Evolutionary conservation across 139 green algal genomes (phyloP).

Genomic region (Yamagishiella unicocca): DNA sequence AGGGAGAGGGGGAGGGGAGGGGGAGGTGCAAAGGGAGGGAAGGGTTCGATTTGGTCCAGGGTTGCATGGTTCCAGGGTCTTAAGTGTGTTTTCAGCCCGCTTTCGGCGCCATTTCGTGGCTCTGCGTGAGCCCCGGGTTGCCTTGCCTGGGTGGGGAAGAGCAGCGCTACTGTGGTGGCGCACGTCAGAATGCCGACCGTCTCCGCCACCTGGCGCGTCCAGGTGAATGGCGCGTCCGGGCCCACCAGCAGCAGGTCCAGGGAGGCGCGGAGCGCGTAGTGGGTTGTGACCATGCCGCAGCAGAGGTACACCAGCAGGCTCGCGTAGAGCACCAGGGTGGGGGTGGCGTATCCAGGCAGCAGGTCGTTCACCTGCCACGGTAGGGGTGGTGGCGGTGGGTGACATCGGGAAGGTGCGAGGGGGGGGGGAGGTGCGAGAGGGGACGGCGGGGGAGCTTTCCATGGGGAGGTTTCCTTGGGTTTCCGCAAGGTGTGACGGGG

Average conservation of each 20-base stretch:
- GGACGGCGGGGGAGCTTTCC: background rate
- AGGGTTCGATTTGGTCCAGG: no score
- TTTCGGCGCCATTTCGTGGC: no score
- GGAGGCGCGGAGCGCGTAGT: slow-evolving; percentile 68
- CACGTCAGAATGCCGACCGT: slow-evolving; percentile 56
- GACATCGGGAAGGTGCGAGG: background rate
- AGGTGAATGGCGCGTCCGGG: slow-evolving; percentile 64
- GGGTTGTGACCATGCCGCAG: slow-evolving; percentile 72
- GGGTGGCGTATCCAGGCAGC: slow-evolving; percentile 16
- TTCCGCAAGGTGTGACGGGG: no score
- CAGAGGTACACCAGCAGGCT: slow-evolving; percentile 62
- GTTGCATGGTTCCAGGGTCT: no score
- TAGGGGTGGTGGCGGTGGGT: background rate
- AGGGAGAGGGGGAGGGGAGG: background rate
- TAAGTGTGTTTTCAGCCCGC: no score
- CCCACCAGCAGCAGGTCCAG: slow-evolving; percentile 73
- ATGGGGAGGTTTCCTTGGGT: no score
- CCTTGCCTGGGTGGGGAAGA: slow-evolving; percentile 57
- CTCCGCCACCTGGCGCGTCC: slow-evolving; percentile 59
- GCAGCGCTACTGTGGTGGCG: slow-evolving; percentile 57
- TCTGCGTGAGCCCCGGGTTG: no score
- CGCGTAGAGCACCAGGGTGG: slow-evolving; percentile 64
- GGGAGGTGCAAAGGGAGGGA: background rate
- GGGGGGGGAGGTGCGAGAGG: background rate
- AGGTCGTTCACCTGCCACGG: slow-evolving; percentile 70